These are phyloP conservation scores for Tuber umbilicatum DNA, from an alignment of 495 filamentous ascomycete genomes.

Conservation along the genomic window DNA sequence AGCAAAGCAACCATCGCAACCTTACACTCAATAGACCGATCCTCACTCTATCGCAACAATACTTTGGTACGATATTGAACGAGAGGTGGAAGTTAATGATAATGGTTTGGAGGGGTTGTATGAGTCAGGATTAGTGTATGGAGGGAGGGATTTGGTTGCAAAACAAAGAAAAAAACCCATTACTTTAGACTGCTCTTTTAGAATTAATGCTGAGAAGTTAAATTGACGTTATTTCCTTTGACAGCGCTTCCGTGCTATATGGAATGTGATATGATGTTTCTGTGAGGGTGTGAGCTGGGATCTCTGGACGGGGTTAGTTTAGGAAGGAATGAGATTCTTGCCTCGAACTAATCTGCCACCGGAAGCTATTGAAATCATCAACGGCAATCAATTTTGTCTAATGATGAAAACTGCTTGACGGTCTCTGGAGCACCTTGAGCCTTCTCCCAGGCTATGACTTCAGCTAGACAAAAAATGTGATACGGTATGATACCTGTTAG, in stretches of 20 bases:
- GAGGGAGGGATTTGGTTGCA: not conserved
- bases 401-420: not conserved
- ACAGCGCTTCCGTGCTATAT: not conserved
- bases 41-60: not conserved
- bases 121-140: not conserved
- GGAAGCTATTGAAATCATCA: not conserved
- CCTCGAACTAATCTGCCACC: not conserved
- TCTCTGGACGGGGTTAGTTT: not conserved
- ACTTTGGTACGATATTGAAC: not conserved
- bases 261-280: not conserved
- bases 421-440: not conserved
- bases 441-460: not conserved
- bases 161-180: not conserved
- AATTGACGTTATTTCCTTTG: not conserved
- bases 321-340: not conserved
- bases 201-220: not conserved
- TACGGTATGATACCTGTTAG: too few species aligned
- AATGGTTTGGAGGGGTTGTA: not conserved
- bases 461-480: not conserved
- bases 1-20: not conserved
- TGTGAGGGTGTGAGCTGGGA: not conserved
- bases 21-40: not conserved
- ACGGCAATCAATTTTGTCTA: not conserved
- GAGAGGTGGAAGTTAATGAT: not conserved
- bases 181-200: not conserved